These are phyloP conservation scores for Albatrellus sp. DNA, from an alignment of 1,284 basidiomycete species.

Conservation along the genomic window DNA sequence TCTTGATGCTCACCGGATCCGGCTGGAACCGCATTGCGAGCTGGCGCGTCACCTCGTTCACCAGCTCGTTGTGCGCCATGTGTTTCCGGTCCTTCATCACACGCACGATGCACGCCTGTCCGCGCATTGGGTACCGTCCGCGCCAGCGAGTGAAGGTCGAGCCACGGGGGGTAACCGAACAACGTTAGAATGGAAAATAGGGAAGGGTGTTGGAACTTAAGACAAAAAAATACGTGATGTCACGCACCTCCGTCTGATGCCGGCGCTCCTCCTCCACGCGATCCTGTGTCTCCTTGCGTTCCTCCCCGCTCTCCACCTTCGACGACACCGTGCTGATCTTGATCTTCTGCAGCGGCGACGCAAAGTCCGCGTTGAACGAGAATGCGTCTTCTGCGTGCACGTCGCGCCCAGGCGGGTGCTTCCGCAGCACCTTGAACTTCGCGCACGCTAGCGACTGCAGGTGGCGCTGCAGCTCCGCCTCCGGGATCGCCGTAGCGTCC, in stretches of 20 bases:
- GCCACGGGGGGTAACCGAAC: no score
- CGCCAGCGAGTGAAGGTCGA: no score
- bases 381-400: slow-evolving; percentile 71
- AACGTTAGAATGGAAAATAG: no score
- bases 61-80: slow-evolving; percentile 81
- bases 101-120: slow-evolving; percentile 88
- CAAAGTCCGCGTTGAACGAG: slow-evolving; percentile 81
- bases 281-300: slow-evolving; percentile 84
- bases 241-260: slow-evolving; percentile 78
- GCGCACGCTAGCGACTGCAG: slow-evolving; percentile 94
- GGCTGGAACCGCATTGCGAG: slow-evolving; percentile 80
- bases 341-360: slow-evolving; percentile 75
- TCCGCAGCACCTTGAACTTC: slow-evolving; percentile 90
- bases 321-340: slow-evolving; percentile 89
- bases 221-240: slow-evolving; percentile 3
- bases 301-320: slow-evolving; percentile 78
- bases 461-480: slow-evolving; percentile 77
- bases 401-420: slow-evolving; percentile 83
- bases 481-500: slow-evolving; percentile 62
- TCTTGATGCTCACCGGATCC: slow-evolving; percentile 81
- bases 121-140: no score
- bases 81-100: slow-evolving; percentile 96
- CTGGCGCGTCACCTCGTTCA: slow-evolving; percentile 87
- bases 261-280: slow-evolving; percentile 89
- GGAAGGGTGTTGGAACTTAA: not conserved